Evolutionary conservation across 257 asterid genomes (phyloP).

Genomic region (Fraxinus excelsior): DNA sequence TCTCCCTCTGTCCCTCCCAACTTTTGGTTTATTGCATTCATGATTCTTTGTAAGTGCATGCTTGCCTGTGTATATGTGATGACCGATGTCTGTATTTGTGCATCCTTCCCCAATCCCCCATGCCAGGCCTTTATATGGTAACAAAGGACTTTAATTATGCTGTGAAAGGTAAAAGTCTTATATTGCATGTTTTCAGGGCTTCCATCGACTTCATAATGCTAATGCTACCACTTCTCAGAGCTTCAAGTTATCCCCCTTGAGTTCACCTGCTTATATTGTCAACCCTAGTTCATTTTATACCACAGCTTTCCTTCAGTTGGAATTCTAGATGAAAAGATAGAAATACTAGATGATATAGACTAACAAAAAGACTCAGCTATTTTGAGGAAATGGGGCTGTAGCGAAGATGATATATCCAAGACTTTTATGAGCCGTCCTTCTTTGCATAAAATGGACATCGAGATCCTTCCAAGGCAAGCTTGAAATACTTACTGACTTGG

Average conservation of each 20-base stretch:
- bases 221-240: slow-evolving; percentile 22
- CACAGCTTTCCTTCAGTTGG: slow-evolving; percentile 36
- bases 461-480: slow-evolving; percentile 59
- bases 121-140: neutral
- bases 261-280: slow-evolving; percentile 25
- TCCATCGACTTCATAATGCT: slow-evolving; percentile 27
- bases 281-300: slow-evolving; percentile 30
- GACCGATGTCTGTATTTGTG: neutral
- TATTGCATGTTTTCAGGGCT: slow-evolving; percentile 32
- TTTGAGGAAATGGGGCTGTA: slow-evolving; percentile 69
- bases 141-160: neutral
- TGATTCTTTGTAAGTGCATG: neutral
- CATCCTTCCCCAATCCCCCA: neutral
- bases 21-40: neutral
- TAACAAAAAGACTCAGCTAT: slow-evolving; percentile 39
- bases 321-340: slow-evolving; percentile 26
- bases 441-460: slow-evolving; percentile 42
- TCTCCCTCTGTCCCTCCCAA: neutral
- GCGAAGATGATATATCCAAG: slow-evolving; percentile 55
- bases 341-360: slow-evolving; percentile 17
- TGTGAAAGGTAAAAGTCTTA: neutral
- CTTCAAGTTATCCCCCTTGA: slow-evolving; percentile 20
- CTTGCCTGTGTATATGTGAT: neutral
- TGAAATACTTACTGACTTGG: slow-evolving; percentile 51
- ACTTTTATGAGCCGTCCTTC: slow-evolving; percentile 62